Conservation (phyloP, 345 rosid species). For the Psidium friedrichsthalianum region DNA sequence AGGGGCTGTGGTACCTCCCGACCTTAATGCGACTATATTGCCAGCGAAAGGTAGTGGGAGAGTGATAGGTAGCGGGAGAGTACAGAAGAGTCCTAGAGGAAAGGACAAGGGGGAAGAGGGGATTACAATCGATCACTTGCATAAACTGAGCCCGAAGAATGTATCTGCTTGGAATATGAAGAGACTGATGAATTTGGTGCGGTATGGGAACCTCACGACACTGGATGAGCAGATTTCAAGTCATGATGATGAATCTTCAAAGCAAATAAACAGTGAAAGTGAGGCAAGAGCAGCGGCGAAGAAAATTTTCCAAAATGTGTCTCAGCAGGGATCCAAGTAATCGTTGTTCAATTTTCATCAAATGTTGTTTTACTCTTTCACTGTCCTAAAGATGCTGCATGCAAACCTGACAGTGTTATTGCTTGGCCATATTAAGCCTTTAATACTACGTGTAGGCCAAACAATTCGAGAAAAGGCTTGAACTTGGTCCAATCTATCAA, state of each 20-base stretch:
- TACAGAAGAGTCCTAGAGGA: constrained; percentile 15
- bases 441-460: background rate
- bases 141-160: constrained; percentile 45
- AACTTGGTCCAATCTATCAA: background rate
- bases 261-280: constrained; percentile 13
- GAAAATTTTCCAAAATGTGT: constrained; percentile 5
- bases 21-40: background rate
- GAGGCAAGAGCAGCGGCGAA: constrained; percentile 5
- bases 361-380: background rate
- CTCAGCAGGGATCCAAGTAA: background rate
- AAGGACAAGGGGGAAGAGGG: constrained; percentile 19
- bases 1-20: constrained; percentile 4
- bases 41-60: background rate
- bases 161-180: constrained; percentile 73
- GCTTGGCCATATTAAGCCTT: background rate
- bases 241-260: constrained; percentile 31
- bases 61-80: background rate
- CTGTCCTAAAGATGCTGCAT: background rate
- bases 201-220: constrained; percentile 45
- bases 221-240: constrained; percentile 47
- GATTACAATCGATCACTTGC: constrained; percentile 37
- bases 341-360: background rate
- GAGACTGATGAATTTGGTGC: constrained; percentile 51
- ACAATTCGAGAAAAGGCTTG: background rate
- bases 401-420: background rate